Conservation (phyloP, 1,284 basidiomycete genomes). For the Trichosporon asahii region DNA sequence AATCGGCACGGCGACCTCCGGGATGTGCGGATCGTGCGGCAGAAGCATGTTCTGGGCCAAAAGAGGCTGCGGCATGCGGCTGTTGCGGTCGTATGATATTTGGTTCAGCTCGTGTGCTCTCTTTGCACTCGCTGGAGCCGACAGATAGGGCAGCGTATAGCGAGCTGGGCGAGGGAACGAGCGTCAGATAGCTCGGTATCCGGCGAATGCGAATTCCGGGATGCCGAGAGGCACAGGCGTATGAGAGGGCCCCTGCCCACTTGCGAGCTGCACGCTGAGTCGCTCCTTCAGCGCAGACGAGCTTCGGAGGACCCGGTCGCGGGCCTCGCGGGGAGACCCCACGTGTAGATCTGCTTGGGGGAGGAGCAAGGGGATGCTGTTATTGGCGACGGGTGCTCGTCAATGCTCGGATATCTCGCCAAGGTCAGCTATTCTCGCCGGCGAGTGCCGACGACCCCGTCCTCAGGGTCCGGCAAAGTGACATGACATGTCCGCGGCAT, state of each 20-base stretch:
- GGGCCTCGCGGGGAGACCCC: neutral
- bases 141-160: neutral
- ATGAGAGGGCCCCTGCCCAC: neutral
- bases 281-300: too few relatives aligned
- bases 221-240: neutral
- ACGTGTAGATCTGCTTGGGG: neutral
- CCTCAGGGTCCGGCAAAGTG: neutral
- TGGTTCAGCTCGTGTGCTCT: neutral
- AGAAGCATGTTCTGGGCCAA: neutral
- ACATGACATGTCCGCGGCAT: conserved; percentile 3
- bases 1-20: neutral
- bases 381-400: neutral
- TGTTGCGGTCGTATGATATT: neutral
- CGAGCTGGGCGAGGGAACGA: neutral
- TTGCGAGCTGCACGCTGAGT: neutral
- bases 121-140: neutral
- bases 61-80: neutral
- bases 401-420: neutral
- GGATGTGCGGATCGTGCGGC: neutral
- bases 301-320: neutral
- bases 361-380: neutral
- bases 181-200: neutral
- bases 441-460: neutral
- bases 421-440: neutral
- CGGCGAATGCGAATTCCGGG: neutral